Evolutionary conservation across 2,329 filamentous ascomycete species (phyloP).

Genomic region (Penicillium italicum): DNA sequence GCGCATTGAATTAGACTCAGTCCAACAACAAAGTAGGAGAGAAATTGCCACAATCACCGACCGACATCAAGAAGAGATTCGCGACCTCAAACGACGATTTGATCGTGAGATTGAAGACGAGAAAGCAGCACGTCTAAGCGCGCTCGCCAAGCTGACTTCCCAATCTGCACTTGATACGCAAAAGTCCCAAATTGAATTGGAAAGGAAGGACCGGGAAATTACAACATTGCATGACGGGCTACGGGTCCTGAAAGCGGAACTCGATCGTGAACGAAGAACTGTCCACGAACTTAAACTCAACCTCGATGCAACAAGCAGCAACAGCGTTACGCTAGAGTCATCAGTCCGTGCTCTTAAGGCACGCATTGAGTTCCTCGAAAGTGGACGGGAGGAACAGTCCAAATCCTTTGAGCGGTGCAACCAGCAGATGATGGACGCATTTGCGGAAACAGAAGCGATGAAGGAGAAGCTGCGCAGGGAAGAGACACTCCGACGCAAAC

Average conservation of each 20-base stretch:
- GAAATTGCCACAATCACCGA: conserved; percentile 58
- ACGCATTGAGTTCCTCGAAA: conserved; percentile 85
- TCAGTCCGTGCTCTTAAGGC: conserved; percentile 72
- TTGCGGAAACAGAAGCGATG: conserved; percentile 64
- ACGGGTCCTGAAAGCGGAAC: conserved; percentile 44
- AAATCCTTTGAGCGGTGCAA: conserved; percentile 81
- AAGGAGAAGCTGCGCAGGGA: conserved; percentile 84
- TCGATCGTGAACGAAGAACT: conserved; percentile 61
- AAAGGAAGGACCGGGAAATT: conserved; percentile 55
- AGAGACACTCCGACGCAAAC: conserved; percentile 81
- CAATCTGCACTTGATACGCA: conserved; percentile 39
- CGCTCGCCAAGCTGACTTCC: conserved; percentile 37
- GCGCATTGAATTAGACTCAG: conserved; percentile 42
- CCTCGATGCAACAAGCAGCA: conserved; percentile 57
- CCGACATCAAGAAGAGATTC: conserved; percentile 65
- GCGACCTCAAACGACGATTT: conserved; percentile 60
- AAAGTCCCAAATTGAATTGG: conserved; percentile 43
- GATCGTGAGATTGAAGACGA: conserved; percentile 67
- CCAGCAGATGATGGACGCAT: conserved; percentile 71
- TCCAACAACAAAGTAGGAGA: conserved; percentile 44
- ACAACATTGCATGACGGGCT: conserved; percentile 43
- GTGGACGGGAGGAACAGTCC: conserved; percentile 83
- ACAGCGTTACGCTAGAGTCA: conserved; percentile 66
- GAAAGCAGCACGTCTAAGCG: conserved; percentile 34
- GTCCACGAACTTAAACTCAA: conserved; percentile 57